A percentile compares a stretch with the other conserved stretches of the same genome.
These are phyloP conservation scores for Solanum sejunctum DNA, from an alignment of 257 asterid species.

Conservation along the genomic window DNA sequence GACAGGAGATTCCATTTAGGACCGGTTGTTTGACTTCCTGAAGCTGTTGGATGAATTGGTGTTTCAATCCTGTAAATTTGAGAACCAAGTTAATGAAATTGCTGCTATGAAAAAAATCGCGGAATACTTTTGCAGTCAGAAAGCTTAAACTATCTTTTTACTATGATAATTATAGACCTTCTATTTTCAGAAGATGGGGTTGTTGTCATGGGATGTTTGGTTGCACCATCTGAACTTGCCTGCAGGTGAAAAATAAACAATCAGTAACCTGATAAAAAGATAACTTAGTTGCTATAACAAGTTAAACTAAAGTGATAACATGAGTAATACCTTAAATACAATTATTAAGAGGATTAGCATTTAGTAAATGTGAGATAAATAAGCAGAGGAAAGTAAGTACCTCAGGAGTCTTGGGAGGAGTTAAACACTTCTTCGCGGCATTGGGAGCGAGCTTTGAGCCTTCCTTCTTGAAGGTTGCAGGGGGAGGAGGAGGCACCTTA, in stretches of 20 bases:
- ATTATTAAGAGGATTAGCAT: background rate
- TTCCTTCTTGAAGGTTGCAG: conserved; percentile 8
- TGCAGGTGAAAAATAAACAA: background rate
- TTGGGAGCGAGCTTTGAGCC: conserved; percentile 12
- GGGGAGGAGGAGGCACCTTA: conserved; percentile 14
- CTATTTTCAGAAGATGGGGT: conserved; percentile 35
- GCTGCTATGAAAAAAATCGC: background rate
- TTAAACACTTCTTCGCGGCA: conserved; percentile 18
- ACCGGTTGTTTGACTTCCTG: conserved; percentile 54
- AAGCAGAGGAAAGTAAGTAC: conserved; percentile 8
- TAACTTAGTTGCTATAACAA: background rate
- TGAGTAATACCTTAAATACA: background rate
- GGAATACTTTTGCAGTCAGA: background rate
- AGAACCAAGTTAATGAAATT: background rate
- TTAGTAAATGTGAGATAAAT: background rate
- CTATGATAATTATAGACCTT: conserved; percentile 23
- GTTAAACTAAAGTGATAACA: background rate
- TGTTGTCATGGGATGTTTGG: conserved; percentile 21
- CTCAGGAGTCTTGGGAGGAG: conserved; percentile 52
- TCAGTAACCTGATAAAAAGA: background rate
- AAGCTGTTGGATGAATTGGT: conserved; percentile 28
- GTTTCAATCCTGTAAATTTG: conserved; percentile 35
- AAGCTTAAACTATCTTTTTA: background rate
- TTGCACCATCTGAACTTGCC: conserved; percentile 25
- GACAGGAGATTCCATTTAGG: conserved; percentile 66